Percentiles rank a stretch among this genome's conserved stretches.
Evolutionary conservation across 1,139 yeast species (phyloP).

Genomic region (Wickerhamiella pararugosa): DNA sequence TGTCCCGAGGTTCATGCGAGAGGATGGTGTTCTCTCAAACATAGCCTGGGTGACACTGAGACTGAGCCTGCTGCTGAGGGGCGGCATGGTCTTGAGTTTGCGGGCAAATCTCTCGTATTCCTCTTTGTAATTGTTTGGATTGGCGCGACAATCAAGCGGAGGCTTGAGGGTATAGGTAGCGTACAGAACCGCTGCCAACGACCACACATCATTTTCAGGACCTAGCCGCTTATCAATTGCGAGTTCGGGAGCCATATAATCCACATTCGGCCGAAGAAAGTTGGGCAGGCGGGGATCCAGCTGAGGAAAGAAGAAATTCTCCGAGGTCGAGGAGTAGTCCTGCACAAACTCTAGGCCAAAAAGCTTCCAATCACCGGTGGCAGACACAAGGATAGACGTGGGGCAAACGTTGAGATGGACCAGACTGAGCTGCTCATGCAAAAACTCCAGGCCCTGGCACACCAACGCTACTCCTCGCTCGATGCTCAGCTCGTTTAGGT

Average conservation of each 20-base stretch:
- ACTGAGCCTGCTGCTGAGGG: conserved; percentile 16
- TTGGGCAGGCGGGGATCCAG: conserved; percentile 60
- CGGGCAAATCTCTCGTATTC: conserved; percentile 26
- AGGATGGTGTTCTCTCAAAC: conserved; percentile 28
- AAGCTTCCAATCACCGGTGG: conserved; percentile 88
- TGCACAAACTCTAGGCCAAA: conserved; percentile 55
- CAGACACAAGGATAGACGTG: conserved; percentile 55
- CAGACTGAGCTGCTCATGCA: conserved; percentile 60
- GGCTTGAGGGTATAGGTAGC: conserved; percentile 38
- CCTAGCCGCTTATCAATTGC: conserved; percentile 44
- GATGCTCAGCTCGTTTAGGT: conserved; percentile 51
- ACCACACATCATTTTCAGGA: conserved; percentile 66
- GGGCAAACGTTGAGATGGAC: conserved; percentile 77
- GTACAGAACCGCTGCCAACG: conserved; percentile 60
- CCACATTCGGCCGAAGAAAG: conserved; percentile 55
- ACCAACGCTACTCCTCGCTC: conserved; percentile 76
- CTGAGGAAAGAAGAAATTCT: conserved; percentile 44
- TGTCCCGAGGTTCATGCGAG: conserved; percentile 31
- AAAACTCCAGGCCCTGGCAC: conserved; percentile 62
- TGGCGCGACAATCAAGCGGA: conserved; percentile 24
- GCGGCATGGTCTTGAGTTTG: conserved; percentile 29
- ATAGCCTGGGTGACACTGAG: conserved; percentile 24
- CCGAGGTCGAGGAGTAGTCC: conserved; percentile 23
- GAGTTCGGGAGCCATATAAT: conserved; percentile 66
- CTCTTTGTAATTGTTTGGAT: conserved; percentile 23